Evolutionary conservation across 768 basidiomycete genomes (phyloP).

Genomic region (Termitomyces sp.): DNA sequence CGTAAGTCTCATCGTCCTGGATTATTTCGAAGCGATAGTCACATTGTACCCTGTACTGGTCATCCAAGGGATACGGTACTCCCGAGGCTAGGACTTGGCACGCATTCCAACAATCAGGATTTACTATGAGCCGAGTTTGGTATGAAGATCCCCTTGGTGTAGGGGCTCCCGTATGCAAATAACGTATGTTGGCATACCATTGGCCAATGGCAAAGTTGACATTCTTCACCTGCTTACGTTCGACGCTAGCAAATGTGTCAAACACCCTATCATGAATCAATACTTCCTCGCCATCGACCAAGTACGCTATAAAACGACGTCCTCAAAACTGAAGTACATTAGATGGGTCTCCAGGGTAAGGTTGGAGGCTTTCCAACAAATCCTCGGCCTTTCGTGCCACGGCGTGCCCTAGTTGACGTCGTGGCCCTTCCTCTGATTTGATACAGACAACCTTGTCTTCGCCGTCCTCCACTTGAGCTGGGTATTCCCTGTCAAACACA

Average conservation of each 20-base stretch:
- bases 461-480: too few species aligned
- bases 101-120: not conserved
- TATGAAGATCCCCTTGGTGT: not conserved
- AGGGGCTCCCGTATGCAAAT: not conserved
- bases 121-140: not conserved
- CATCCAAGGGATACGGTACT: not conserved
- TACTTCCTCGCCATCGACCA: not conserved
- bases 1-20: too few species aligned
- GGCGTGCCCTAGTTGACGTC: not conserved
- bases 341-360: not conserved
- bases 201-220: not conserved
- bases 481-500: not conserved
- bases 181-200: not conserved
- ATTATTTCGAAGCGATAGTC: not conserved
- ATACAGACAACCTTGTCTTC: not conserved
- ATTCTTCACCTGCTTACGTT: not conserved
- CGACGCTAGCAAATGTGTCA: not conserved
- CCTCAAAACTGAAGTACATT: not conserved
- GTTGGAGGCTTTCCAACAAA: not conserved
- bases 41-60: not conserved
- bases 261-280: not conserved
- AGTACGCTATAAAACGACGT: slow-evolving; percentile 9
- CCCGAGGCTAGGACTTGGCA: not conserved
- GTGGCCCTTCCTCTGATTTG: not conserved
- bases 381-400: not conserved